Evolutionary conservation across 2,329 filamentous ascomycete species (phyloP).

Genomic region (Venturia asperata): DNA sequence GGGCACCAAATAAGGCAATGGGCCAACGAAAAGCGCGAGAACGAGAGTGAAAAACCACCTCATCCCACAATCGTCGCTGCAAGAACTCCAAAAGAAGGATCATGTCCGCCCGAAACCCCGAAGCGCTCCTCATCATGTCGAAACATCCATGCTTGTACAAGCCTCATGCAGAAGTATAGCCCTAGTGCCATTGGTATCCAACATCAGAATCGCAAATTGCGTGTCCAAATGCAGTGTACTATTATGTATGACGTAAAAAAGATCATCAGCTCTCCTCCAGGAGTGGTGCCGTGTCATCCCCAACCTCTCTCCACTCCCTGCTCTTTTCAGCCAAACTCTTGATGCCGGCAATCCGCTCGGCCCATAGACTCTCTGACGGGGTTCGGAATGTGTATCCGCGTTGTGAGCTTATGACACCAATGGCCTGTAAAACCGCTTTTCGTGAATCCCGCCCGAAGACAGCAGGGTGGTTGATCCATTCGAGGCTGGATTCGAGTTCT

Average conservation of each 20-base stretch:
- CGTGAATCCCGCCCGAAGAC: constrained; percentile 90
- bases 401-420: constrained; percentile 93
- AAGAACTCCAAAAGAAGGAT: constrained; percentile 7
- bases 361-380: constrained; percentile 83
- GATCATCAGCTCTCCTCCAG: constrained; percentile 40
- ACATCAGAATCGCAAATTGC: neutral
- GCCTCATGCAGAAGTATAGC: neutral
- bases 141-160: neutral
- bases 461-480: constrained; percentile 97
- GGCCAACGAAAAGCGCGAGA: neutral
- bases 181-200: neutral
- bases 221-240: neutral
- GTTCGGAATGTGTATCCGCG: constrained; percentile 90
- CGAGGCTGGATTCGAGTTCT: constrained; percentile 80
- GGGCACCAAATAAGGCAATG: neutral
- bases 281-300: constrained; percentile 60
- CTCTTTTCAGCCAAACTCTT: constrained; percentile 75
- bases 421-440: constrained; percentile 92
- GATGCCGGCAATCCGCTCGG: constrained; percentile 71
- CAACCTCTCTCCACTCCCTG: constrained; percentile 84
- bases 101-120: neutral
- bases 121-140: neutral
- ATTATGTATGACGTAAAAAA: neutral
- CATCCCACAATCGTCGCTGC: neutral
- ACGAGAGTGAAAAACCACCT: neutral